These are phyloP conservation scores for Sisymbrium irio DNA, from an alignment of 345 rosid genomes.

Conservation along the genomic window DNA sequence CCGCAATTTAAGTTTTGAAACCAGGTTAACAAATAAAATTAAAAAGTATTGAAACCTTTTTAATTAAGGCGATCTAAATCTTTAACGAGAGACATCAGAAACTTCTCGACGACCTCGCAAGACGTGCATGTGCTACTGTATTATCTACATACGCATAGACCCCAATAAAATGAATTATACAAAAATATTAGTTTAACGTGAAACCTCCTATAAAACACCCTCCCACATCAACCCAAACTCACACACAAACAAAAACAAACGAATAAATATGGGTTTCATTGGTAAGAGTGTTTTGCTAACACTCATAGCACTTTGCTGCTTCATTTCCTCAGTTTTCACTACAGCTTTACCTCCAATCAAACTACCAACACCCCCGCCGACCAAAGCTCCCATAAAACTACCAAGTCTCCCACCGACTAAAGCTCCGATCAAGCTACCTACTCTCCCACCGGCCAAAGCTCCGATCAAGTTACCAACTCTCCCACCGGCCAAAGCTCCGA, in stretches of 20 bases:
- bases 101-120: constrained; percentile 9
- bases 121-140: constrained; percentile 11
- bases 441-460: neutral
- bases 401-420: constrained; percentile 36
- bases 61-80: neutral
- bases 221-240: neutral
- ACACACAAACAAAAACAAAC: constrained; percentile 19
- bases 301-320: constrained; percentile 38
- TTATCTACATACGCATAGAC: neutral
- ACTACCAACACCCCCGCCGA: neutral
- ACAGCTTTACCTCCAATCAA: constrained; percentile 23
- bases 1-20: neutral
- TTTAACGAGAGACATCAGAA: neutral
- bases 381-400: constrained; percentile 5
- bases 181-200: neutral
- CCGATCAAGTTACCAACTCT: constrained; percentile 31
- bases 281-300: constrained; percentile 39
- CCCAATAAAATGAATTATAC: neutral
- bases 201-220: constrained; percentile 21
- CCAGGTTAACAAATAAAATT: too few species aligned
- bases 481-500: constrained; percentile 29
- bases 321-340: constrained; percentile 38
- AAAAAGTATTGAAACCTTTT: too few species aligned
- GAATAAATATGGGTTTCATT: constrained; percentile 34
- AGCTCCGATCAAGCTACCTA: constrained; percentile 1